These are phyloP conservation scores for Stemphylium beticola DNA, from an alignment of 2,329 filamentous ascomycete genomes.

Conservation along the genomic window DNA sequence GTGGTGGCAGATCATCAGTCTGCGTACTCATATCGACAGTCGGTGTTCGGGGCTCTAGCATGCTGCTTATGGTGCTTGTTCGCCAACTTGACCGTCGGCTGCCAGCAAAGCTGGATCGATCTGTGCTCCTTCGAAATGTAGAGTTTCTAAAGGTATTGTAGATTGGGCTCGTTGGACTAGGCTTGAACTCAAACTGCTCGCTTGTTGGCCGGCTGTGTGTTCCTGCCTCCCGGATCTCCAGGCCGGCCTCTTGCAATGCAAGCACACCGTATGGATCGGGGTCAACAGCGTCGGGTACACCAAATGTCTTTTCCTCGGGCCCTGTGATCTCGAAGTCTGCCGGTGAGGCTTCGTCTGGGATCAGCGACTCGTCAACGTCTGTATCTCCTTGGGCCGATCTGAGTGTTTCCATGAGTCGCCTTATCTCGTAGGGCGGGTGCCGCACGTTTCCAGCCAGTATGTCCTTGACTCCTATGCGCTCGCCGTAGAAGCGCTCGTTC, in stretches of 20 bases:
- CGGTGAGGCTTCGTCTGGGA: constrained; percentile 75
- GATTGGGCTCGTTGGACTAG: constrained; percentile 75
- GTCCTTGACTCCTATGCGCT: constrained; percentile 65
- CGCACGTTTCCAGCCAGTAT: constrained; percentile 68
- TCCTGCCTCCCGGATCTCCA: constrained; percentile 91
- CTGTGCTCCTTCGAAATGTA: constrained; percentile 71
- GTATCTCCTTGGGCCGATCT: constrained; percentile 84
- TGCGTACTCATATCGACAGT: constrained; percentile 52
- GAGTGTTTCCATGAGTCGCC: constrained; percentile 77
- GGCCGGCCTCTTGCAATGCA: constrained; percentile 85
- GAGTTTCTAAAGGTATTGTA: constrained; percentile 63
- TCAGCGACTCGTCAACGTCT: constrained; percentile 71
- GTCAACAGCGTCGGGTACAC: constrained; percentile 78
- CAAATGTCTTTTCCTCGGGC: constrained; percentile 66
- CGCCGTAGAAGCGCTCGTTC: constrained; percentile 84
- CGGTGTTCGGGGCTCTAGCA: constrained; percentile 65
- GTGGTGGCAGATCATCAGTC: constrained; percentile 26
- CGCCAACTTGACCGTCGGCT: constrained; percentile 72
- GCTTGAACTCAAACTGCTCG: constrained; percentile 83
- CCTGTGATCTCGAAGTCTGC: constrained; percentile 69
- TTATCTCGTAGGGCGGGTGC: constrained; percentile 62
- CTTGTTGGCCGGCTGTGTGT: constrained; percentile 74
- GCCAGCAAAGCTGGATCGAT: constrained; percentile 65
- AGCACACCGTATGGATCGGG: constrained; percentile 92
- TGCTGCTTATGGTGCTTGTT: constrained; percentile 70